These are phyloP conservation scores for Helichrysum umbraculigerum DNA, from an alignment of 129 eudicot genomes.

Conservation along the genomic window DNA sequence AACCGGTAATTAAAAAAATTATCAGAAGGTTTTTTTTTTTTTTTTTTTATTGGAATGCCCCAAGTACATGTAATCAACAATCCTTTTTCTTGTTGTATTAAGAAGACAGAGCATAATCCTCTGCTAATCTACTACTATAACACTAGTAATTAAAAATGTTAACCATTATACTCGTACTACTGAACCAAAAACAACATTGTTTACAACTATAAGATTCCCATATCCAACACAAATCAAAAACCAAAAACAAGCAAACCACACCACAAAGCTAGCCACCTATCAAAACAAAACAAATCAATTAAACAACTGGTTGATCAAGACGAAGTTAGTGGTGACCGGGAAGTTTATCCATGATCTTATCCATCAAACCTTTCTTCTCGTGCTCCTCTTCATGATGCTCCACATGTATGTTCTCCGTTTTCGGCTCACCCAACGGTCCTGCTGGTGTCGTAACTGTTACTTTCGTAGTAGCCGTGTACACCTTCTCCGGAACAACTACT, in stretches of 20 bases:
- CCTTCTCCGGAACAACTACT: not conserved
- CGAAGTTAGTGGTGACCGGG: constrained; percentile 56
- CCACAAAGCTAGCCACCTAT: not conserved
- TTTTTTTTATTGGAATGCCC: too few relatives aligned
- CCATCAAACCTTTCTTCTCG: constrained; percentile 69
- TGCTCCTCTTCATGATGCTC: constrained; percentile 63
- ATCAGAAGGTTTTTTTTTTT: too few relatives aligned
- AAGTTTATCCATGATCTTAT: constrained; percentile 68
- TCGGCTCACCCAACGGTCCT: constrained; percentile 27
- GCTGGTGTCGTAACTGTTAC: constrained; percentile 35
- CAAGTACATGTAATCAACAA: too few relatives aligned
- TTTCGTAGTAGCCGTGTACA: constrained; percentile 33
- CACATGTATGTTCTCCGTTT: constrained; percentile 23
- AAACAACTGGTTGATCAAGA: not conserved
- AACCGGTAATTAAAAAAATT: too few relatives aligned
- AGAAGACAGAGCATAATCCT: too few relatives aligned
- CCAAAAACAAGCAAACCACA: not conserved
- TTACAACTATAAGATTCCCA: too few relatives aligned
- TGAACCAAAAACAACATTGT: too few relatives aligned
- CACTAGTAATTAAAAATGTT: too few relatives aligned
- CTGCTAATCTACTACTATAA: too few relatives aligned
- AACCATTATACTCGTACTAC: too few relatives aligned
- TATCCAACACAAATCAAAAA: too few relatives aligned
- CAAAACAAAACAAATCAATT: not conserved
- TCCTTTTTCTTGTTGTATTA: too few relatives aligned